Evolutionary conservation across 495 filamentous ascomycete genomes (phyloP), one percentile per base, ranked within the genome.

Genomic region (Trichocladium uniseriatum): DNA sequence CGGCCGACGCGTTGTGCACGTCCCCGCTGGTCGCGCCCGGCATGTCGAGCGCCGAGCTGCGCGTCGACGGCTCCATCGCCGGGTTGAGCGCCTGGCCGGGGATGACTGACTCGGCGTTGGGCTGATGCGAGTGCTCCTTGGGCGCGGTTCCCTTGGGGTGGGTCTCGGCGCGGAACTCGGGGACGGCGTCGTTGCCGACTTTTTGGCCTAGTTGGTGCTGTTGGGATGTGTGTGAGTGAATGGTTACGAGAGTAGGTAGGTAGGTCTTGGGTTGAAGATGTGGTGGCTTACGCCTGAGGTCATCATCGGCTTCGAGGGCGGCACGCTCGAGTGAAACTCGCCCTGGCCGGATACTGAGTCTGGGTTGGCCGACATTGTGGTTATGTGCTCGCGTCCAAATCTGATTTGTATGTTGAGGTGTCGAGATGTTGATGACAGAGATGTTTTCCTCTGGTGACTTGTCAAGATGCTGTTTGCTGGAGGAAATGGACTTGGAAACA

Each of bases 181-280:
- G 79, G 31, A 62, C 67, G 53, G 69, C 61, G 55, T 90, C 82
- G 45, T 69, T 69, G 48, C 79, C 79, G 42, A 77, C 72, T 49
- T 77, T 70, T 31, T 70, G 63, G 53, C 87, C 87, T 15, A 74
- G 76, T 62, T 83, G 69, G 62, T 90, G 85, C 83, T 86, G 50
- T 52, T 13, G 59, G 36, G 31, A 20, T 21, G 3, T 15, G 14
- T 42, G 46, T 48, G 4, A 11, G 40, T 11, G 6, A 45, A n/a
- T n/a, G n/a, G n/a, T n/a, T n/a, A n/a, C n/a, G n/a, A n/a, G n/a
- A n/a, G n/a, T n/a, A n/a, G n/a, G n/a, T n/a, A n/a, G n/a, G n/a
- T n/a, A n/a, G n/a, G n/a, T n/a, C n/a, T n/a, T n/a, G n/a, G n/a
- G n/a, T n/a, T n/a, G n/a, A n/a, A n/a, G n/a, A n/a, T n/a, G n/a